phyloP scores from a whole-genome alignment of 176 grass and related monocot genomes.

The Puya raimondii region DNA sequence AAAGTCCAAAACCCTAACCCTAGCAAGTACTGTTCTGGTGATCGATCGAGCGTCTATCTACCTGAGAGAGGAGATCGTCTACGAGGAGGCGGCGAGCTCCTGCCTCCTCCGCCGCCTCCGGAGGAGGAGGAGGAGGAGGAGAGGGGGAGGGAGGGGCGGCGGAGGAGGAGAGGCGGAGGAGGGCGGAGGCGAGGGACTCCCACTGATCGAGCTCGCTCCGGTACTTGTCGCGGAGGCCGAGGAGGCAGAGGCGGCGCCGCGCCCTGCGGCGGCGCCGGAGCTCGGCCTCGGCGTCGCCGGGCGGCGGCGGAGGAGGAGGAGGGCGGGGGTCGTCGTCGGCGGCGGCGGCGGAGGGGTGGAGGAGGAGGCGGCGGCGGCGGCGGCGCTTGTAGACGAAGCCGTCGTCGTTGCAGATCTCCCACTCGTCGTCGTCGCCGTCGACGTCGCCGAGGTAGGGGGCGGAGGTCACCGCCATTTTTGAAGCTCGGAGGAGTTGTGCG shows the following conservation, averaged over 20 bases:
- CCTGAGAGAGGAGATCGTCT: slow-evolving; percentile 16
- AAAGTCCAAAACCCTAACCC: slow-evolving; percentile 3
- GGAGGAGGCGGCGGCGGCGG: not conserved
- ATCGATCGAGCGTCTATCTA: not conserved
- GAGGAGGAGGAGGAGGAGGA: not conserved
- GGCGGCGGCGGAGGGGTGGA: not conserved
- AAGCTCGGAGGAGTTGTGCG: not conserved
- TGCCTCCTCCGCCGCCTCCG: not conserved
- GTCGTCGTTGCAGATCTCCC: slow-evolving; percentile 21
- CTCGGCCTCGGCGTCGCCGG: not conserved
- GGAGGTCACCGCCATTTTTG: not conserved
- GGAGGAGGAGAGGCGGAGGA: not conserved
- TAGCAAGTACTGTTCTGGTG: not conserved
- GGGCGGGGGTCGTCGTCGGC: not conserved
- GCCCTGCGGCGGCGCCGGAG: not conserved
- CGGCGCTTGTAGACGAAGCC: slow-evolving; percentile 25
- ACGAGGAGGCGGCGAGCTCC: not conserved
- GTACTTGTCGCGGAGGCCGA: slow-evolving; percentile 6
- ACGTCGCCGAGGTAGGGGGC: slow-evolving; percentile 1
- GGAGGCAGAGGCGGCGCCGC: not conserved
- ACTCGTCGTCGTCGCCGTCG: slow-evolving; percentile 12
- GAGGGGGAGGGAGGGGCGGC: not conserved
- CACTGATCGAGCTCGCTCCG: slow-evolving; percentile 11
- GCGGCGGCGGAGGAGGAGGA: not conserved
- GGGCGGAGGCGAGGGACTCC: slow-evolving; percentile 1